phyloP scores from a whole-genome alignment of 371 early-diverging fungal genomes.

The Cokeromyces recurvatus region DNA sequence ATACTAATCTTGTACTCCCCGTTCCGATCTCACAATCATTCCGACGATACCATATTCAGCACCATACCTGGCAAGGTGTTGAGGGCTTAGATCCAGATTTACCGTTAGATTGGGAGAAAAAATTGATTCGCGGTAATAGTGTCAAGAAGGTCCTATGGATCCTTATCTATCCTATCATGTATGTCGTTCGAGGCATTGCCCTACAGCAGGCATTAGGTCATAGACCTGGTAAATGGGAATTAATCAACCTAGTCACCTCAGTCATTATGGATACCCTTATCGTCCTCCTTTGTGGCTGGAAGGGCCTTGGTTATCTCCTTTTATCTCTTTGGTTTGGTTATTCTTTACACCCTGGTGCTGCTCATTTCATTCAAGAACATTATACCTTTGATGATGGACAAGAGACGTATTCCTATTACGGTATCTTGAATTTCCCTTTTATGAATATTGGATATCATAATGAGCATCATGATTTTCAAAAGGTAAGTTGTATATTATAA shows the following conservation, averaged over 20 bases:
- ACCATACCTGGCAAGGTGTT: conserved; percentile 95
- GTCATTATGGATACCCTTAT: conserved; percentile 58
- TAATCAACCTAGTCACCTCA: conserved; percentile 71
- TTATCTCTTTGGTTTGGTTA: conserved; percentile 87
- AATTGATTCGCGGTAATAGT: conserved; percentile 72
- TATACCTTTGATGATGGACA: conserved; percentile 93
- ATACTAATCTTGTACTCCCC: conserved; percentile 83
- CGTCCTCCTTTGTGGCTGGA: conserved; percentile 54
- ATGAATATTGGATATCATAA: conserved; percentile 94
- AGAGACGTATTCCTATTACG: conserved; percentile 98
- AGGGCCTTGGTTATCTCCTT: conserved; percentile 71
- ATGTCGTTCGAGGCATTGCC: conserved; percentile 81
- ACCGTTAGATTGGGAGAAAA: conserved; percentile 86
- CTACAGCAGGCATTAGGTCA: conserved; percentile 57
- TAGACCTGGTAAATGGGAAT: conserved; percentile 73
- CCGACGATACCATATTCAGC: conserved; percentile 93
- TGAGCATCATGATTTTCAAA: conserved; percentile 96
- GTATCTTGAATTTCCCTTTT: conserved; percentile 76
- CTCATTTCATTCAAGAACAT: conserved; percentile 97
- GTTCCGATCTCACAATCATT: conserved; percentile 80
- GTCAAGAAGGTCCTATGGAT: conserved; percentile 77
- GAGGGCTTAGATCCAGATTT: conserved; percentile 92
- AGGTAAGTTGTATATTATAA: conserved; percentile 32
- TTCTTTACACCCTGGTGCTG: conserved; percentile 92
- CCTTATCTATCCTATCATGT: conserved; percentile 85